These are phyloP conservation scores for Canariomyces notabilis DNA, from an alignment of 2,329 filamentous ascomycete genomes.

Conservation along the genomic window DNA sequence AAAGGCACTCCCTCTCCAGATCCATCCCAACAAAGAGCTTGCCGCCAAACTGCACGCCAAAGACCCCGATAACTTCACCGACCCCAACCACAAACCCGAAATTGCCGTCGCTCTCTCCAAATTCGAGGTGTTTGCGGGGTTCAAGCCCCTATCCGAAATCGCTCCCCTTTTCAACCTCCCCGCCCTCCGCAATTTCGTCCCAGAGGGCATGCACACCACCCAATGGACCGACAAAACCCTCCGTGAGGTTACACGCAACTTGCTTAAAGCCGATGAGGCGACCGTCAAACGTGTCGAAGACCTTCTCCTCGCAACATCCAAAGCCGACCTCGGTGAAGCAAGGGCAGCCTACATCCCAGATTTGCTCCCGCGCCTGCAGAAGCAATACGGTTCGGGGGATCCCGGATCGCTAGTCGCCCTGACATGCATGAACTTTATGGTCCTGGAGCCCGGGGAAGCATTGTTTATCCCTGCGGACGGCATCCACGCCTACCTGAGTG, in stretches of 20 bases:
- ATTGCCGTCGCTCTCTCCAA: constrained; percentile 67
- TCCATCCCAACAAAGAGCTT: constrained; percentile 67
- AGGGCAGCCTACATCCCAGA: constrained; percentile 54
- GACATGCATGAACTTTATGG: constrained; percentile 69
- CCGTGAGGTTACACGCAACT: constrained; percentile 47
- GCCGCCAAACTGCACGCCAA: constrained; percentile 58
- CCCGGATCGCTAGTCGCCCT: constrained; percentile 65
- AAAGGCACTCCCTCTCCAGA: constrained; percentile 69
- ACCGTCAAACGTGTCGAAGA: constrained; percentile 49
- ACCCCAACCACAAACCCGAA: constrained; percentile 75
- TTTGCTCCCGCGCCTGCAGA: constrained; percentile 59
- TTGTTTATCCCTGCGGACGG: constrained; percentile 69
- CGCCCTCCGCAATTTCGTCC: constrained; percentile 50
- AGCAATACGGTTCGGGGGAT: constrained; percentile 60
- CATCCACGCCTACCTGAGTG: constrained; percentile 67
- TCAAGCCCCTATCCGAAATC: constrained; percentile 61
- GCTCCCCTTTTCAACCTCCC: constrained; percentile 50
- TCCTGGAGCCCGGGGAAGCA: constrained; percentile 59
- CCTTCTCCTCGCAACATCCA: constrained; percentile 44
- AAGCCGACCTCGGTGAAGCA: constrained; percentile 41
- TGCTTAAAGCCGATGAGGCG: constrained; percentile 50
- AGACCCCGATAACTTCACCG: constrained; percentile 62
- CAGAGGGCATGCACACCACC: constrained; percentile 28
- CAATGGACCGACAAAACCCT: constrained; percentile 54
- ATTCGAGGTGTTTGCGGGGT: constrained; percentile 73